Conservation (phyloP, 108 stramenopile genomes). For the Aurantiochytrium sp. region DNA sequence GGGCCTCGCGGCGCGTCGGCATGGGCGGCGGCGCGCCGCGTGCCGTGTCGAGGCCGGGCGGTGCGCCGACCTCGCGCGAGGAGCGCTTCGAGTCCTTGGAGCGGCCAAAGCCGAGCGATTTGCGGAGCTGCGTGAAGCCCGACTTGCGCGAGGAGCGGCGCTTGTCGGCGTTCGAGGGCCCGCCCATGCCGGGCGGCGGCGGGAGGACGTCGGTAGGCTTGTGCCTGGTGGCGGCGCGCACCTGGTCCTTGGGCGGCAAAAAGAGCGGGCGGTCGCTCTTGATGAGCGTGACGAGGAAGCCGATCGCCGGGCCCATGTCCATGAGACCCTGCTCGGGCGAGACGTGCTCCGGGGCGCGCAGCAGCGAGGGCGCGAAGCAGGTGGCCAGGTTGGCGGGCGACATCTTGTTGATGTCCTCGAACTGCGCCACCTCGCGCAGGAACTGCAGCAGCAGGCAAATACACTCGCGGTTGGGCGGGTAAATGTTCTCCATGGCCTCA, state of each 20-base stretch:
- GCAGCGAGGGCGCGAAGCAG: conserved; percentile 1
- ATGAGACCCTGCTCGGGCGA: background rate
- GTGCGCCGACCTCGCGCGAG: background rate
- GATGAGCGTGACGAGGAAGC: background rate
- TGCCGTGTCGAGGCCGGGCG: background rate
- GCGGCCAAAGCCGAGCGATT: background rate
- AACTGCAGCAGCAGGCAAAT: background rate
- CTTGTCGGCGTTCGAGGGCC: background rate
- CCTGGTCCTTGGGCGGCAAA: background rate
- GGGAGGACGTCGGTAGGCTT: background rate
- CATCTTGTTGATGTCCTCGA: conserved; percentile 16
- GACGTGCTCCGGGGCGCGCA: background rate
- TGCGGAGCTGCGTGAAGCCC: background rate
- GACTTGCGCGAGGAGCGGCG: background rate
- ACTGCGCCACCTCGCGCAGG: conserved; percentile 22
- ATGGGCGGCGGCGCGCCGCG: background rate
- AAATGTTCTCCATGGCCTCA: background rate
- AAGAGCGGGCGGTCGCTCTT: background rate
- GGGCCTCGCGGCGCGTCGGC: background rate
- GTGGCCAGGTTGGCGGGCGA: conserved; percentile 11
- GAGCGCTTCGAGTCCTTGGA: background rate
- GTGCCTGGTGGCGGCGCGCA: background rate
- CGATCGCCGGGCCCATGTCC: conserved; percentile 15
- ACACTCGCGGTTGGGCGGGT: background rate
- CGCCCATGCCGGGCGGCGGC: background rate